Conservation (phyloP, 2,329 filamentous ascomycete genomes). For the Ascochyta viciae-villosae region DNA sequence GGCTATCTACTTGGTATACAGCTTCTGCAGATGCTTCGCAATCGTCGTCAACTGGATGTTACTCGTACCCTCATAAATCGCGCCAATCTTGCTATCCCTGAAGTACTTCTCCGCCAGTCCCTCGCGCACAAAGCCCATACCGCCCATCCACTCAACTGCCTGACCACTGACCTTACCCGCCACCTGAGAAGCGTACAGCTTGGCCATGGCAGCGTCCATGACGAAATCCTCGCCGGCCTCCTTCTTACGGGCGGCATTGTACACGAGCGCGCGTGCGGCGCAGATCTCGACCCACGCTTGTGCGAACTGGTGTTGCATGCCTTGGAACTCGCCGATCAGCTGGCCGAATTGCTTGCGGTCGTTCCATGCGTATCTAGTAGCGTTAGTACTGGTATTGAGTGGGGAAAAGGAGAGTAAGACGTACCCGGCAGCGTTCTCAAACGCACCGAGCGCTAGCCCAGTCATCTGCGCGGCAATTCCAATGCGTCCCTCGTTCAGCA, state of each 20-base stretch:
- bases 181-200: conserved; percentile 92
- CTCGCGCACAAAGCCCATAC: conserved; percentile 97
- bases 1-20: conserved; percentile 64
- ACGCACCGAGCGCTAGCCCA: conserved; percentile 89
- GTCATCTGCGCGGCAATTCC: conserved; percentile 99
- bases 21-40: conserved; percentile 72
- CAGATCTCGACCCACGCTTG: conserved; percentile 94
- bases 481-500: conserved; percentile 96
- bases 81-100: conserved; percentile 97
- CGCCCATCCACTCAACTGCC: conserved; percentile 98
- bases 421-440: conserved; percentile 87
- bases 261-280: conserved; percentile 89
- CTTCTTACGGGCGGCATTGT: conserved; percentile 97
- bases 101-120: conserved; percentile 98
- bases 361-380: conserved; percentile 85
- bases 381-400: conserved; percentile 15
- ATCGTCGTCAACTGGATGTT: conserved; percentile 76
- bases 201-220: conserved; percentile 96
- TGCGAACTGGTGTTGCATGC: conserved; percentile 98
- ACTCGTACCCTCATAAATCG: conserved; percentile 93
- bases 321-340: conserved; percentile 95
- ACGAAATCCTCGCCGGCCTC: conserved; percentile 96
- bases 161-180: conserved; percentile 83
- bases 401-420: conserved; percentile 25
- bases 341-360: conserved; percentile 96